Evolutionary conservation across 257 asterid species (phyloP).

Genomic region (Coffea eugenioides): DNA sequence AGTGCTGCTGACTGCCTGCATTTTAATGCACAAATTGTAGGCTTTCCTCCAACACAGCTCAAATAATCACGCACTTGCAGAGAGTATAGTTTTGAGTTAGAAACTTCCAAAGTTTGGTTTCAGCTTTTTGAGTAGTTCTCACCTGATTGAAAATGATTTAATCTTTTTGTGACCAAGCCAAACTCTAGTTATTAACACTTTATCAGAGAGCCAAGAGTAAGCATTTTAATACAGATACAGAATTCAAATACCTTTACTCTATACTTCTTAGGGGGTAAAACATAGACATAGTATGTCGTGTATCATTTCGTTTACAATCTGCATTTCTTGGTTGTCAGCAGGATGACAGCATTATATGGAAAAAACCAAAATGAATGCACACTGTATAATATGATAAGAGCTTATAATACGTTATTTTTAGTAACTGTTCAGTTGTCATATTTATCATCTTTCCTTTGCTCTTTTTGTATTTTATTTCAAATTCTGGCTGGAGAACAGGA

Average conservation of each 20-base stretch:
- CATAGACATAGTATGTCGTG: neutral
- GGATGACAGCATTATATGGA: neutral
- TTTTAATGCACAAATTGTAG: neutral
- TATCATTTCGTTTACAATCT: neutral
- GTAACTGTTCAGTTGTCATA: neutral
- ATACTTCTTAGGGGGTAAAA: neutral
- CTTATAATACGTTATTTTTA: neutral
- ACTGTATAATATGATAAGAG: neutral
- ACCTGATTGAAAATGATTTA: neutral
- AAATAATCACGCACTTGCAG: no score
- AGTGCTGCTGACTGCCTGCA: no score
- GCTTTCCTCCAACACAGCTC: neutral
- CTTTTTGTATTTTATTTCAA: neutral
- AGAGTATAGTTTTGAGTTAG: neutral
- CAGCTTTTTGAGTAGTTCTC: no score
- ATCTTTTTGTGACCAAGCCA: neutral
- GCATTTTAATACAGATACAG: neutral
- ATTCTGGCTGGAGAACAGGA: slow-evolving; percentile 30
- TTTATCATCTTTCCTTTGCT: neutral
- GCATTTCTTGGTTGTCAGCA: neutral
- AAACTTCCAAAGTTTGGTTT: neutral
- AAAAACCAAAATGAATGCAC: neutral
- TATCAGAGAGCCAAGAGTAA: neutral
- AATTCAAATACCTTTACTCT: no score
- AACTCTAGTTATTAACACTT: neutral